Evolutionary conservation across 495 filamentous ascomycete species (phyloP).

Genomic region (Pseudevernia furfuracea): DNA sequence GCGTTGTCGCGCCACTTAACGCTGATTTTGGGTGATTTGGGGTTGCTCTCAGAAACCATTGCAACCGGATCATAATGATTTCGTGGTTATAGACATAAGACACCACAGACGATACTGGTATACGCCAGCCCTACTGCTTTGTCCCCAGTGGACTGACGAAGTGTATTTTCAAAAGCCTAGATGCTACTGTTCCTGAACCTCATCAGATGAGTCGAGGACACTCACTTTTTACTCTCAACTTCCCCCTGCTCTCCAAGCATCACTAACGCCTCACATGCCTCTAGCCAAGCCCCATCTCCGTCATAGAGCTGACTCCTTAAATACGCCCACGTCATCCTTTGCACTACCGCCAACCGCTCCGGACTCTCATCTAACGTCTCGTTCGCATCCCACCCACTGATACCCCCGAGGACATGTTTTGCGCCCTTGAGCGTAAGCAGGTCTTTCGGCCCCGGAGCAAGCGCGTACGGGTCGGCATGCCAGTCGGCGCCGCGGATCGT

Average conservation of each 20-base stretch:
- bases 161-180: no score
- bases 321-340: conserved; percentile 1
- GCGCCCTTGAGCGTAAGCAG: not conserved
- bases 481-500: not conserved
- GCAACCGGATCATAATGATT: no score
- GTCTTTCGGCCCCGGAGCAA: not conserved
- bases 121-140: no score
- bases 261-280: not conserved
- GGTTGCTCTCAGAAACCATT: no score
- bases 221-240: not conserved
- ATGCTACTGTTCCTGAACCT: no score
- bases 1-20: no score
- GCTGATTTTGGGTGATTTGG: no score
- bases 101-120: no score
- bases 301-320: not conserved
- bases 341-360: not conserved
- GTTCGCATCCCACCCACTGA: not conserved
- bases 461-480: not conserved
- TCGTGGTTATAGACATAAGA: no score
- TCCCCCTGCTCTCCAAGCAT: not conserved
- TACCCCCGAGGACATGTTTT: not conserved
- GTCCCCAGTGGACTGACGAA: no score
- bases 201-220: no score
- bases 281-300: not conserved
- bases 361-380: not conserved